Evolutionary conservation across 1,139 yeast genomes (phyloP), one percentile per base, ranked within the genome.

Genomic region (Yamadazyma conglobata): DNA sequence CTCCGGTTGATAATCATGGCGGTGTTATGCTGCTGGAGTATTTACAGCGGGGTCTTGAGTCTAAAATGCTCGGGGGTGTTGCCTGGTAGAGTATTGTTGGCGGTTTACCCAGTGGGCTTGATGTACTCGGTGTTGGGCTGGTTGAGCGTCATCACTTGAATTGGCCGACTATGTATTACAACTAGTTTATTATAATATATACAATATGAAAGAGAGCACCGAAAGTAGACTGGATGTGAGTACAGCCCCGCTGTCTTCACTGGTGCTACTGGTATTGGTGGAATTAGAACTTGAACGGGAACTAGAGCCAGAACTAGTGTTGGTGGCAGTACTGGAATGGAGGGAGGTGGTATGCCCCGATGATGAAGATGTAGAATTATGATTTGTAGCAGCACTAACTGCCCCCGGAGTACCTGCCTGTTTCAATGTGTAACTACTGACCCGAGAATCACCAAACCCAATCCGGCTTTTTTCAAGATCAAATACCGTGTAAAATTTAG

Each of bases 51-150:
- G 64, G 66, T 77, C 7, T 66, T 77, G 52, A 79, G 84, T 27
- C 66, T 82, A 38, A 74, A 76, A 46, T 76, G 79, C 40, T 75
- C 82, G 13, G 88, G 89, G 1, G 86, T 81, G 2, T 58, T 74
- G 19, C 81, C 79, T 8, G 81, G 84, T 11, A 64, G 93, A 39
- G 77, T 83, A 2, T 65, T 81, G 26, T 61, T 86, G 40, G 93
- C 94, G 10, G 69, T 82, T 9, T 85, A 81, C 48, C 95, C 95
- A 0, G 79, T 86, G n/a, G 81, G 77, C 2, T 64, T 86, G 38
- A 78, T 84, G 52, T 86, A 80, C 52, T 73, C 80, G 2, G 73
- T 82, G 3, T 64, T 85, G 35, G 79, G 88, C 17, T 85, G 94
- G 94, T 61, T 85, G 28, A 80, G 82, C 40, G 82, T 85, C 11